phyloP scores from a whole-genome alignment of 2,329 filamentous ascomycete genomes.

The Aspergillus pseudonomiae region DNA sequence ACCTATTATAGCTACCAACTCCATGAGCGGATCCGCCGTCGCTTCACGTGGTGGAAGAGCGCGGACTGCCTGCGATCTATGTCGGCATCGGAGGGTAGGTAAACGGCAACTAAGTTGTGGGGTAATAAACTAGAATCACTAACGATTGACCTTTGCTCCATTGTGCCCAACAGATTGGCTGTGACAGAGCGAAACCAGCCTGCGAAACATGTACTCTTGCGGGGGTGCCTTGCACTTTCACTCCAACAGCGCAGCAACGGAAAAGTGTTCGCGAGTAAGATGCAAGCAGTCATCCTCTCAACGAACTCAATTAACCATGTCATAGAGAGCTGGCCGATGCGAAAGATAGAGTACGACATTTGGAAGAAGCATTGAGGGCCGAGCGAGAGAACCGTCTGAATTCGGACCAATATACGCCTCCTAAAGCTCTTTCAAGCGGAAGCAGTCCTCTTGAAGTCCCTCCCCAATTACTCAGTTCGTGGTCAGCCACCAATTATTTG shows the following conservation, averaged over 20 bases:
- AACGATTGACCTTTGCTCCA: not conserved
- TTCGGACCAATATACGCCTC: not conserved
- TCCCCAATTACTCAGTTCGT: not conserved
- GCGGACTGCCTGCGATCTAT: conserved; percentile 27
- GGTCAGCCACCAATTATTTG: conserved; percentile 12
- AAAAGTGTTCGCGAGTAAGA: conserved; percentile 27
- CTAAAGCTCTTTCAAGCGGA: not conserved
- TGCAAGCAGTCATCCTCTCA: not conserved
- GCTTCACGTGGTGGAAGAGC: conserved; percentile 12
- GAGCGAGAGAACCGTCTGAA: not conserved
- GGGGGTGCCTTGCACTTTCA: conserved; percentile 25
- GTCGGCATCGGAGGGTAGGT: conserved; percentile 25
- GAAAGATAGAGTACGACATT: conserved; percentile 21
- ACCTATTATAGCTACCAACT: not conserved
- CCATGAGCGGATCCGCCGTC: conserved; percentile 7
- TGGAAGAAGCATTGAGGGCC: conserved; percentile 20
- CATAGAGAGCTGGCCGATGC: conserved; percentile 26
- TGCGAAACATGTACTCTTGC: conserved; percentile 29
- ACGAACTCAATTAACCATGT: not conserved
- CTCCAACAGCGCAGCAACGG: conserved; percentile 15
- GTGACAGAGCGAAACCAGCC: conserved; percentile 26
- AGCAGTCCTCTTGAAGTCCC: not conserved
- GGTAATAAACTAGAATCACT: not conserved
- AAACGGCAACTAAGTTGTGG: not conserved
- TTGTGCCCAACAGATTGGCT: conserved; percentile 25